Conservation (phyloP, 1,284 basidiomycete species). For the Trichosporon sp. region DNA sequence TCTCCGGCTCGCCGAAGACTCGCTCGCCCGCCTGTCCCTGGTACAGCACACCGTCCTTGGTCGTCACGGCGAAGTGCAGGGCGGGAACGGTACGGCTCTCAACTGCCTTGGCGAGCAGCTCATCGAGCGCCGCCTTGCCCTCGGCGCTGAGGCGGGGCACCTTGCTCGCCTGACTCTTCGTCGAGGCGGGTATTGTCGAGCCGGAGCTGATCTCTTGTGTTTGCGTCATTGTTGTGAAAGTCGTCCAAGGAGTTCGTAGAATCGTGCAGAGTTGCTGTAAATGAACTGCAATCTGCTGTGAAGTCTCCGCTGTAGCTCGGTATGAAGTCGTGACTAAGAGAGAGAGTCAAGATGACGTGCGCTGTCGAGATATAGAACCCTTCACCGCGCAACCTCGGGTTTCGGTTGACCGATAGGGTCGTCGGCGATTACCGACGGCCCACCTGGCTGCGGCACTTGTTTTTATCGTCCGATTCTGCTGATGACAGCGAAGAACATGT, state of each 20-base stretch:
- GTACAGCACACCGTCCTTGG: constrained; percentile 31
- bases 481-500: not conserved
- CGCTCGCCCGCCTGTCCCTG: constrained; percentile 27
- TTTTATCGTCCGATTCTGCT: not conserved
- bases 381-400: not conserved
- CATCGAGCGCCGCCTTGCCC: constrained; percentile 26
- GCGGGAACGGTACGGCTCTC: constrained; percentile 24
- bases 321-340: not conserved
- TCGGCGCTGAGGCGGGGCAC: constrained; percentile 13
- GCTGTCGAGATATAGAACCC: not conserved
- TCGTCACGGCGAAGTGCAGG: constrained; percentile 31
- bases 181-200: not conserved
- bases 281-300: no score
- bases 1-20: constrained; percentile 26
- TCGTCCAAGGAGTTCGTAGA: no score
- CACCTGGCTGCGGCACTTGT: not conserved
- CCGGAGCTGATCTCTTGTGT: not conserved
- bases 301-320: not conserved
- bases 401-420: not conserved
- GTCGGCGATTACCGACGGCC: not conserved
- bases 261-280: no score
- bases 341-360: not conserved
- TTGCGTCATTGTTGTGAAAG: not conserved
- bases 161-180: not conserved
- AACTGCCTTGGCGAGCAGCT: constrained; percentile 18